Evolutionary conservation across 257 asterid species (phyloP).

Genomic region (Orobanche coerulescens): DNA sequence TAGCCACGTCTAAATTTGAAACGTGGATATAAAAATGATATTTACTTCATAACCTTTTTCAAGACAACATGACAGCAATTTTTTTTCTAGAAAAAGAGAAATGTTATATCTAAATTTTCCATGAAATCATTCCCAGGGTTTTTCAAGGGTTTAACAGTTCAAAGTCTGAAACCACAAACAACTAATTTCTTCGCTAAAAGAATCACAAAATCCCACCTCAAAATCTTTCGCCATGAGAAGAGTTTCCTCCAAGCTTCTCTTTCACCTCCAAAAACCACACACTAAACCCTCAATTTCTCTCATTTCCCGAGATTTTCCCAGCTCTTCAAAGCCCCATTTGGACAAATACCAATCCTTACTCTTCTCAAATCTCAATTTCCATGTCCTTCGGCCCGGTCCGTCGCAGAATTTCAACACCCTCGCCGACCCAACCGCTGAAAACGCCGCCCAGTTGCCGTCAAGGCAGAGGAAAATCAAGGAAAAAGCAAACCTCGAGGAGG

Average conservation of each 20-base stretch:
- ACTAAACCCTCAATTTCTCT: constrained; percentile 27
- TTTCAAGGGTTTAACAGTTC: constrained; percentile 22
- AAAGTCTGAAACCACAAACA: neutral
- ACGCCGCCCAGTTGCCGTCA: constrained; percentile 41
- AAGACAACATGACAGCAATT: no score
- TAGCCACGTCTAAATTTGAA: no score
- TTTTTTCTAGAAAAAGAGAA: no score
- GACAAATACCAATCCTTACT: constrained; percentile 30
- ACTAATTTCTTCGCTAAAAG: no score
- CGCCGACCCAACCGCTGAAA: constrained; percentile 30
- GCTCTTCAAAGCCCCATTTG: constrained; percentile 31
- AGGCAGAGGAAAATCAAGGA: constrained; percentile 63
- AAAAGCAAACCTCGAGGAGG: constrained; percentile 65
- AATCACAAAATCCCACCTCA: neutral
- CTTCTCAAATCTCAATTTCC: constrained; percentile 22
- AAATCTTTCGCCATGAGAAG: constrained; percentile 47
- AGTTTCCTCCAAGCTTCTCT: constrained; percentile 42
- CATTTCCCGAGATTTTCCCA: constrained; percentile 26
- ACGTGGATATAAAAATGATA: no score
- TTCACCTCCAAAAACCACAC: constrained; percentile 32
- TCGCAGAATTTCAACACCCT: constrained; percentile 39
- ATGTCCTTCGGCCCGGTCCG: constrained; percentile 11
- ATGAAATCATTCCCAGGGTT: constrained; percentile 12
- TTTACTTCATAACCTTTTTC: no score
- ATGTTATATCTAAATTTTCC: no score